Percentiles rank a stretch among this genome's conserved stretches.
phyloP scores from a whole-genome alignment of 2,329 filamentous ascomycete species.

The Alternaria burnsii region DNA sequence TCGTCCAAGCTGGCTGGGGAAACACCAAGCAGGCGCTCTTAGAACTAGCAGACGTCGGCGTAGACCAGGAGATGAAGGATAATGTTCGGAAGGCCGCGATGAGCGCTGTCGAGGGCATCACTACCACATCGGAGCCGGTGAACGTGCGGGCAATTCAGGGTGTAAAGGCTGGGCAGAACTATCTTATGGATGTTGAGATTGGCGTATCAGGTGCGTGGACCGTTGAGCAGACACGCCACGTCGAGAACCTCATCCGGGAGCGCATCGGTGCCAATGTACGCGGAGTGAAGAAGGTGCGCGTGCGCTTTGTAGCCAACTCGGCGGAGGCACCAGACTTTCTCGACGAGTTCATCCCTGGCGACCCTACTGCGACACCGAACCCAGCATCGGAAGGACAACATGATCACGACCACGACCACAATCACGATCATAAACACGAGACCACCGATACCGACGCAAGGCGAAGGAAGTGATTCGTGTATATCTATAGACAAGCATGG shows the following conservation, averaged over 20 bases:
- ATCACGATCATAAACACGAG: slow-evolving; percentile 35
- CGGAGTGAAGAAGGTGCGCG: slow-evolving; percentile 82
- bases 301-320: slow-evolving; percentile 81
- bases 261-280: slow-evolving; percentile 79
- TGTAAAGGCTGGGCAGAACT: slow-evolving; percentile 96
- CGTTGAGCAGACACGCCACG: slow-evolving; percentile 70
- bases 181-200: slow-evolving; percentile 88
- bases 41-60: slow-evolving; percentile 88
- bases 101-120: slow-evolving; percentile 52
- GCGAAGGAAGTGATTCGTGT: slow-evolving; percentile 35
- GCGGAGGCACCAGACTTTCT: slow-evolving; percentile 66
- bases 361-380: slow-evolving; percentile 38
- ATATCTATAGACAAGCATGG: slow-evolving; percentile 28
- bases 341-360: slow-evolving; percentile 68
- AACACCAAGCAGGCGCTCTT: slow-evolving; percentile 85
- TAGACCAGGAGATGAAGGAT: slow-evolving; percentile 83
- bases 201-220: slow-evolving; percentile 81
- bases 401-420: slow-evolving; percentile 37
- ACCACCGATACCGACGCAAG: slow-evolving; percentile 26
- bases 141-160: slow-evolving; percentile 83
- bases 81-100: slow-evolving; percentile 71
- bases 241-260: slow-evolving; percentile 78
- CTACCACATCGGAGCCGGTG: slow-evolving; percentile 63
- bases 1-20: slow-evolving; percentile 85
- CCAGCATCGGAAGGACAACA: slow-evolving; percentile 45